Evolutionary conservation across 2,329 filamentous ascomycete genomes (phyloP).

Genomic region (Fusarium ramigenum): DNA sequence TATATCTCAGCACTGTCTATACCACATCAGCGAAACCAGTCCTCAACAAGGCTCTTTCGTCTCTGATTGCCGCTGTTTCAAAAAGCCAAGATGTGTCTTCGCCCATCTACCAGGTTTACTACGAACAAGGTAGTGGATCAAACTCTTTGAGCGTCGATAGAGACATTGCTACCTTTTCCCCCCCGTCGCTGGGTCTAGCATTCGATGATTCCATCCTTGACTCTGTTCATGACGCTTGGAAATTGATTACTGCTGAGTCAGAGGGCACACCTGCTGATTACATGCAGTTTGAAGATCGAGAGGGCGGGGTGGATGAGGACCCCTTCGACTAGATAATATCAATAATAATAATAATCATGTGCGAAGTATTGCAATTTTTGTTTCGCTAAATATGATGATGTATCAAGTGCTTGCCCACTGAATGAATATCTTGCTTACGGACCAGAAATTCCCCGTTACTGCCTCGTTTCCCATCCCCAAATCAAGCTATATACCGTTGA

Average conservation of each 20-base stretch:
- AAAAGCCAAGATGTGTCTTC: conserved; percentile 43
- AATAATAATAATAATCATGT: neutral
- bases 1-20: conserved; percentile 52
- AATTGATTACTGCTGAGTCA: conserved; percentile 64
- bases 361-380: neutral
- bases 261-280: conserved; percentile 63
- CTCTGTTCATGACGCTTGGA: conserved; percentile 76
- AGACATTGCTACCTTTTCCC: conserved; percentile 65
- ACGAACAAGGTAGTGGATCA: conserved; percentile 58
- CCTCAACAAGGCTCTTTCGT: conserved; percentile 53
- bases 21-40: conserved; percentile 47
- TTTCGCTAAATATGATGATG: neutral
- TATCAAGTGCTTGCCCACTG: neutral
- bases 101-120: conserved; percentile 63
- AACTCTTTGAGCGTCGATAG: conserved; percentile 47
- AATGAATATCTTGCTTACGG: neutral
- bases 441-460: neutral
- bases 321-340: conserved; percentile 53
- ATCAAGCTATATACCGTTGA: neutral
- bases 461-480: neutral
- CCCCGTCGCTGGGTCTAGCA: conserved; percentile 70
- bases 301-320: conserved; percentile 68
- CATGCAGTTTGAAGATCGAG: conserved; percentile 81
- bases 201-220: conserved; percentile 78
- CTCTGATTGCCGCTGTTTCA: conserved; percentile 50